phyloP scores from a whole-genome alignment of 2,329 filamentous ascomycete species.

The Calonectria henricotiae region DNA sequence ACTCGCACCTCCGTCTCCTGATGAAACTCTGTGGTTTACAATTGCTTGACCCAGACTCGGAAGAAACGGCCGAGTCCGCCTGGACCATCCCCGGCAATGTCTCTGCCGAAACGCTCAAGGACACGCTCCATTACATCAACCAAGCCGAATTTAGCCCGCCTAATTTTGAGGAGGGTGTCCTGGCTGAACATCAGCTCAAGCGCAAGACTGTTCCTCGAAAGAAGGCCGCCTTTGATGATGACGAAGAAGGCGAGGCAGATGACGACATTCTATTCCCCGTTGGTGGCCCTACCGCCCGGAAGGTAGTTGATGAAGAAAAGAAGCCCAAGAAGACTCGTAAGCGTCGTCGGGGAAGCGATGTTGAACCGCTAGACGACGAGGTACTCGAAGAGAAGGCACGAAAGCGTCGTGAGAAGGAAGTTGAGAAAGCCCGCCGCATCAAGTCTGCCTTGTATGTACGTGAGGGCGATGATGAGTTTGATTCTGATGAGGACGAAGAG shows the following conservation, averaged over 20 bases:
- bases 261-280: constrained; percentile 77
- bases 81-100: constrained; percentile 84
- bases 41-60: constrained; percentile 67
- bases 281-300: constrained; percentile 75
- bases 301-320: constrained; percentile 70
- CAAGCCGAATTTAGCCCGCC: constrained; percentile 86
- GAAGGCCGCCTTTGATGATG: constrained; percentile 79
- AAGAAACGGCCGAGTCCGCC: constrained; percentile 81
- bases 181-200: constrained; percentile 85
- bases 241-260: constrained; percentile 71
- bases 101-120: constrained; percentile 76
- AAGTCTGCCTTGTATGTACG: constrained; percentile 89
- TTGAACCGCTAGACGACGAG: constrained; percentile 70
- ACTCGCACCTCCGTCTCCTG: constrained; percentile 88
- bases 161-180: constrained; percentile 81
- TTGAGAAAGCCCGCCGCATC: constrained; percentile 84
- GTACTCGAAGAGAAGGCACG: constrained; percentile 77
- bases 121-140: constrained; percentile 81
- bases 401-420: constrained; percentile 77
- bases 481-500: constrained; percentile 77
- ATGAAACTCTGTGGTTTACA: constrained; percentile 84
- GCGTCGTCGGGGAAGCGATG: constrained; percentile 67
- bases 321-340: constrained; percentile 65
- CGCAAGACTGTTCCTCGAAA: constrained; percentile 75
- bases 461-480: constrained; percentile 90